Evolutionary conservation across 352 stramenopile species (phyloP).

Genomic region (Globisporangium irregulare): DNA sequence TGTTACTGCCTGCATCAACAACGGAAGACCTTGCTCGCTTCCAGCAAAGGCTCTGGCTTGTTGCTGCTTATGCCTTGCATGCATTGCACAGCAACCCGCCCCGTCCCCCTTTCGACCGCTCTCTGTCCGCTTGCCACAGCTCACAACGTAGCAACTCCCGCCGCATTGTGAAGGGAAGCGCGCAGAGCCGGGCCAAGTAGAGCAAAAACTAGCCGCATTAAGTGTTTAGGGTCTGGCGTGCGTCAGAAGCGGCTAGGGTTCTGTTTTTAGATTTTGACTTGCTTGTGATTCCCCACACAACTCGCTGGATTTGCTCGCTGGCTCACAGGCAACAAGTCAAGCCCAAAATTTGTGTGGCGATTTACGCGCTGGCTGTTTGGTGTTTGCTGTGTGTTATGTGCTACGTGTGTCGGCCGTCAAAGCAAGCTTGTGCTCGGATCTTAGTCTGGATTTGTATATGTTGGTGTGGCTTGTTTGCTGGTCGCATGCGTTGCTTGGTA

Average conservation of each 20-base stretch:
- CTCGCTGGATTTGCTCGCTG: background rate
- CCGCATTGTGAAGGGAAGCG: background rate
- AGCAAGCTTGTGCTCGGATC: background rate
- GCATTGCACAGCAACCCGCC: background rate
- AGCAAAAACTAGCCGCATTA: background rate
- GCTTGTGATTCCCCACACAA: background rate
- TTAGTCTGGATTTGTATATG: background rate
- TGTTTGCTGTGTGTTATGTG: too few relatives aligned
- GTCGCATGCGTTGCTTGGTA: background rate
- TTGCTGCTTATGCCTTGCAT: background rate
- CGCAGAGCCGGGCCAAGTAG: background rate
- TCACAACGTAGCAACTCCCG: constrained; percentile 1
- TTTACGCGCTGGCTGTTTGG: background rate
- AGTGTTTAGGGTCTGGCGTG: background rate
- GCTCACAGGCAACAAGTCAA: background rate
- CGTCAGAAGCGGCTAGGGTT: background rate
- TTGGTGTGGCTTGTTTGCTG: background rate
- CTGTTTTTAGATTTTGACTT: background rate
- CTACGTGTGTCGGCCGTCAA: background rate
- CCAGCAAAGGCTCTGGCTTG: background rate
- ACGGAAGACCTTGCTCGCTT: background rate
- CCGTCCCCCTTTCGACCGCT: constrained; percentile 3
- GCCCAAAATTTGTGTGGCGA: background rate
- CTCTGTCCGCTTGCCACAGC: background rate
- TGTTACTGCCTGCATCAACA: background rate